phyloP scores from a whole-genome alignment of 179 eudicot species.

The Beta macrorhiza region DNA sequence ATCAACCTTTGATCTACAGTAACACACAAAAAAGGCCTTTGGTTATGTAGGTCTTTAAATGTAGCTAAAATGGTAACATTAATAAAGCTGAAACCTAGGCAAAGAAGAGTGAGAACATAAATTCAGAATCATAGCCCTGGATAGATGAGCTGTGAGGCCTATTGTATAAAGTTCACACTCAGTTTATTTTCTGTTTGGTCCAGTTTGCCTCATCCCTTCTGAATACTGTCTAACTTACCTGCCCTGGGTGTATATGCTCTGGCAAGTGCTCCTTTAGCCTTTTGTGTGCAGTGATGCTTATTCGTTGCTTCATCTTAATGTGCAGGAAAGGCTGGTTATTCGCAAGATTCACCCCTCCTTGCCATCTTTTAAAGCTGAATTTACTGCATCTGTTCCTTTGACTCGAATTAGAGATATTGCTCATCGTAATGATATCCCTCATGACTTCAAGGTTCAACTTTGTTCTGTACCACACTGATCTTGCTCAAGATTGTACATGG shows the following conservation, averaged over 20 bases:
- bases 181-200: not conserved
- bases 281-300: slow-evolving; percentile 9
- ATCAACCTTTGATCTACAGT: not conserved
- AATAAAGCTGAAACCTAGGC: not conserved
- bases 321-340: slow-evolving; percentile 85
- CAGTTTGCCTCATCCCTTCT: not conserved
- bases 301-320: slow-evolving; percentile 1
- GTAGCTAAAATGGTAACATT: not conserved
- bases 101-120: not conserved
- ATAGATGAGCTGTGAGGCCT: not conserved
- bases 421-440: slow-evolving; percentile 89
- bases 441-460: slow-evolving; percentile 80
- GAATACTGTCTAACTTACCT: slow-evolving; percentile 1
- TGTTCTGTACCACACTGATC: slow-evolving; percentile 6
- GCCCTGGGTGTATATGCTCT: not conserved
- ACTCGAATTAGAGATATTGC: slow-evolving; percentile 98
- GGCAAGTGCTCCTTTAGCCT: not conserved
- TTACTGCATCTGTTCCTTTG: slow-evolving; percentile 95
- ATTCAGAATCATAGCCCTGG: too few species aligned
- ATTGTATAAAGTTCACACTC: not conserved
- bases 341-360: slow-evolving; percentile 95
- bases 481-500: slow-evolving; percentile 3
- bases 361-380: slow-evolving; percentile 97
- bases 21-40: slow-evolving; percentile 7
- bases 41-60: not conserved